Evolutionary conservation across 1,284 basidiomycete species (phyloP).

Genomic region (Pseudozyma hubeiensis): DNA sequence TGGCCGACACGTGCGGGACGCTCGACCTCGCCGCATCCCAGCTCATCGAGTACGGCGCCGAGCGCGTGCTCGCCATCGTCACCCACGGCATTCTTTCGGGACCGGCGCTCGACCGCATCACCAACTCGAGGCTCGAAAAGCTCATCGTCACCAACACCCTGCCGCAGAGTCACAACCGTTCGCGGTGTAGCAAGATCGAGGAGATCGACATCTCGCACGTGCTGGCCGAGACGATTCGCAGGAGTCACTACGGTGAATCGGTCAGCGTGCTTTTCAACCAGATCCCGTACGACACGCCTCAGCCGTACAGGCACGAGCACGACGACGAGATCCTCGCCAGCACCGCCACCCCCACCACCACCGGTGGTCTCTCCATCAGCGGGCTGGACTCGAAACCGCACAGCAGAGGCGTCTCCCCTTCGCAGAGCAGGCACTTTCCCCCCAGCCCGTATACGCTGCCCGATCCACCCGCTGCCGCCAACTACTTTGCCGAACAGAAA

Average conservation of each 20-base stretch:
- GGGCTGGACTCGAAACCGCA: background rate
- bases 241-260: conserved; percentile 73
- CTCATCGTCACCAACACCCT: conserved; percentile 98
- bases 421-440: conserved; percentile 12
- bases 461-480: conserved; percentile 51
- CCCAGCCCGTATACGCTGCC: conserved; percentile 56
- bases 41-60: conserved; percentile 88
- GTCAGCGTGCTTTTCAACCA: conserved; percentile 67
- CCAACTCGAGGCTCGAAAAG: conserved; percentile 78
- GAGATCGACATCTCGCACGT: conserved; percentile 91
- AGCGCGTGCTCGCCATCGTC: conserved; percentile 88
- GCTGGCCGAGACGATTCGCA: conserved; percentile 93
- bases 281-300: conserved; percentile 67
- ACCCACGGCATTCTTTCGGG: conserved; percentile 97
- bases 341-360: conserved; percentile 3
- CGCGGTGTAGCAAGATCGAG: conserved; percentile 85
- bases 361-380: background rate
- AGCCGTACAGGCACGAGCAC: conserved; percentile 64
- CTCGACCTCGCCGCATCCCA: conserved; percentile 91
- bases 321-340: conserved; percentile 34
- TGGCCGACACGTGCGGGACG: conserved; percentile 99
- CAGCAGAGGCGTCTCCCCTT: conserved; percentile 1
- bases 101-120: conserved; percentile 76
- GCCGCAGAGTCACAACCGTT: conserved; percentile 85
- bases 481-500: conserved; percentile 47